Conservation (phyloP, 495 filamentous ascomycete genomes). For the Collariella sp. region DNA sequence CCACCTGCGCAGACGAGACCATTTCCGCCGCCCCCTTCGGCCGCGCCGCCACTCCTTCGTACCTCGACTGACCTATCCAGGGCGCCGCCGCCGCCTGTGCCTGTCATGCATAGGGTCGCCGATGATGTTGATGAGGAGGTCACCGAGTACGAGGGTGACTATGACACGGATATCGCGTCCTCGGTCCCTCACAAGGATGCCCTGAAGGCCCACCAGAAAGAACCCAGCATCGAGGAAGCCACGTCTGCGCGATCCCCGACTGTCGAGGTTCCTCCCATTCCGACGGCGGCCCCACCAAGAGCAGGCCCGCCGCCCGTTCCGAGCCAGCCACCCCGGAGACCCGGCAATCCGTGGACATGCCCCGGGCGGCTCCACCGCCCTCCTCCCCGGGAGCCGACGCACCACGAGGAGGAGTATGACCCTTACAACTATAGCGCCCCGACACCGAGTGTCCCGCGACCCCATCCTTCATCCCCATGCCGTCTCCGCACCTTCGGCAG, state of each 20-base stretch:
- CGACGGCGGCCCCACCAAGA: slow-evolving; percentile 38
- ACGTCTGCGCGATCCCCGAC: slow-evolving; percentile 41
- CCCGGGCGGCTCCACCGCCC: slow-evolving; percentile 61
- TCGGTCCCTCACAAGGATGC: slow-evolving; percentile 86
- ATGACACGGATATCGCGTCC: slow-evolving; percentile 94
- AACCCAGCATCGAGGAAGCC: slow-evolving; percentile 57
- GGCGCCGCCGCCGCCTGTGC: slow-evolving; percentile 17
- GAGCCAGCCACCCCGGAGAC: slow-evolving; percentile 42
- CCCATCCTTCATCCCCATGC: slow-evolving; percentile 44
- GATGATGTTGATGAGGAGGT: slow-evolving; percentile 66
- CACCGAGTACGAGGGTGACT: slow-evolving; percentile 95
- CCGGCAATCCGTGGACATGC: slow-evolving; percentile 53
- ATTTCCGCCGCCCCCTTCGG: slow-evolving; percentile 72
- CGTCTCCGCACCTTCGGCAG: slow-evolving; percentile 36
- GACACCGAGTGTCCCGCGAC: slow-evolving; percentile 19
- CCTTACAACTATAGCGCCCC: slow-evolving; percentile 58
- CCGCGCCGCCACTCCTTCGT: slow-evolving; percentile 42
- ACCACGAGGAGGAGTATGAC: slow-evolving; percentile 60
- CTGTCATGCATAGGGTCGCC: slow-evolving; percentile 31
- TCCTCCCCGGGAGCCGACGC: slow-evolving; percentile 44
- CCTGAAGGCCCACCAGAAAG: slow-evolving; percentile 69
- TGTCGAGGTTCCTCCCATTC: slow-evolving; percentile 35
- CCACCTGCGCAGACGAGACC: slow-evolving; percentile 53
- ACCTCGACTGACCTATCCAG: slow-evolving; percentile 50
- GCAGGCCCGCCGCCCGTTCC: slow-evolving; percentile 53